A percentile compares a stretch with the other conserved stretches of the same genome.
Conservation (phyloP, 257 asterid genomes). For the Leptodermis oblonga region DNA sequence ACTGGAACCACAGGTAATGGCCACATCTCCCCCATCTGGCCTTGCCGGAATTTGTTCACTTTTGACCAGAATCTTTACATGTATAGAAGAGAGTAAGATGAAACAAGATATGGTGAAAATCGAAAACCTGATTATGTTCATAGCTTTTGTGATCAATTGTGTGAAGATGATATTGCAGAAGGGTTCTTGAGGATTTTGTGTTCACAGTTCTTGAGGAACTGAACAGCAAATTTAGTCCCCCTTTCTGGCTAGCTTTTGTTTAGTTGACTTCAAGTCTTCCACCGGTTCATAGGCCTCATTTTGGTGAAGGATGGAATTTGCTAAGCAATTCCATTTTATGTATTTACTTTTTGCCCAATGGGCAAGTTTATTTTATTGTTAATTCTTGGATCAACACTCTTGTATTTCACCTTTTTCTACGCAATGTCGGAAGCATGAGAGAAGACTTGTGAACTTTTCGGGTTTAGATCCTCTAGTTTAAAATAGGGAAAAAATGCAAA, state of each 20-base stretch:
- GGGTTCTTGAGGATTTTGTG: not conserved
- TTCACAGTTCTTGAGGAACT: too few relatives aligned
- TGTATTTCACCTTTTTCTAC: too few relatives aligned
- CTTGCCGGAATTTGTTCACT: not conserved
- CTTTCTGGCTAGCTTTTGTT: not conserved
- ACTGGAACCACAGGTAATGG: not conserved
- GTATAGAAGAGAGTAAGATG: not conserved
- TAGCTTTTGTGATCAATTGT: not conserved
- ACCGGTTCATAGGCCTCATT: too few relatives aligned
- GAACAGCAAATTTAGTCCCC: not conserved
- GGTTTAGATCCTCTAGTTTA: too few relatives aligned
- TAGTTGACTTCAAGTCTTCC: not conserved
- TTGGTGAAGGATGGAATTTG: not conserved
- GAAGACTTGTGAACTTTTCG: too few relatives aligned
- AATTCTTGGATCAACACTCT: too few relatives aligned
- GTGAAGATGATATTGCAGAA: not conserved
- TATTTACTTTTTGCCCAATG: too few relatives aligned
- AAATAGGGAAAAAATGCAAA: too few relatives aligned
- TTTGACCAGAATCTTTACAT: not conserved
- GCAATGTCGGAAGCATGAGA: too few relatives aligned
- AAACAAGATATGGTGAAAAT: not conserved
- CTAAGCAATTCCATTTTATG: not conserved
- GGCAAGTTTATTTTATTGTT: too few relatives aligned
- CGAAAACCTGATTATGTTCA: not conserved
- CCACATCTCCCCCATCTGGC: constrained; percentile 1